phyloP scores from a whole-genome alignment of 73 alveolate species.

The Diophrys appendiculata region DNA sequence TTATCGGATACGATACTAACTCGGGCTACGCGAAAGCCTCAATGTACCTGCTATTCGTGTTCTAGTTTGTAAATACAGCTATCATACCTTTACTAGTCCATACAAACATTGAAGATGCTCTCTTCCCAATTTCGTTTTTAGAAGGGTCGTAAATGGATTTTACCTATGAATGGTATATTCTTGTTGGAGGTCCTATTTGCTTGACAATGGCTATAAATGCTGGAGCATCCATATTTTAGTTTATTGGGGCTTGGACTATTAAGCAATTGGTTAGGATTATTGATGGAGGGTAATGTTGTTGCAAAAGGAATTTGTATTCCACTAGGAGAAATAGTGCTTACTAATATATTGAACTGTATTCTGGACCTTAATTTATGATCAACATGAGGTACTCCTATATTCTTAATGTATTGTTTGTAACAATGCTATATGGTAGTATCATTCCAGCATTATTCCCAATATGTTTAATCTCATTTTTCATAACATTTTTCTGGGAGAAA shows the following conservation, averaged over 20 bases:
- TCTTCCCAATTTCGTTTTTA: neutral
- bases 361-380: constrained; percentile 65
- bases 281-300: neutral
- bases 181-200: constrained; percentile 8
- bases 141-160: constrained; percentile 14
- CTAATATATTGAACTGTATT: constrained; percentile 58
- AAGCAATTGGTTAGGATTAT: neutral
- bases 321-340: constrained; percentile 27
- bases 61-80: neutral
- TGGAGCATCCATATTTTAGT: neutral
- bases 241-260: neutral
- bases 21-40: neutral
- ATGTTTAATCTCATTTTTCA: constrained; percentile 40
- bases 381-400: constrained; percentile 62
- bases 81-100: neutral
- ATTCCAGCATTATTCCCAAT: constrained; percentile 58
- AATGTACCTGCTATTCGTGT: neutral
- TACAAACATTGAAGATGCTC: neutral
- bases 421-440: constrained; percentile 60
- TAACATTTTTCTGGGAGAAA: constrained; percentile 7
- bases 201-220: constrained; percentile 14
- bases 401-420: constrained; percentile 60
- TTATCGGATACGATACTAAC: neutral
- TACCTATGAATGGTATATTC: constrained; percentile 25
- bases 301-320: neutral